Evolutionary conservation across 768 basidiomycete species (phyloP).

Genomic region (Peribolospora baueri): DNA sequence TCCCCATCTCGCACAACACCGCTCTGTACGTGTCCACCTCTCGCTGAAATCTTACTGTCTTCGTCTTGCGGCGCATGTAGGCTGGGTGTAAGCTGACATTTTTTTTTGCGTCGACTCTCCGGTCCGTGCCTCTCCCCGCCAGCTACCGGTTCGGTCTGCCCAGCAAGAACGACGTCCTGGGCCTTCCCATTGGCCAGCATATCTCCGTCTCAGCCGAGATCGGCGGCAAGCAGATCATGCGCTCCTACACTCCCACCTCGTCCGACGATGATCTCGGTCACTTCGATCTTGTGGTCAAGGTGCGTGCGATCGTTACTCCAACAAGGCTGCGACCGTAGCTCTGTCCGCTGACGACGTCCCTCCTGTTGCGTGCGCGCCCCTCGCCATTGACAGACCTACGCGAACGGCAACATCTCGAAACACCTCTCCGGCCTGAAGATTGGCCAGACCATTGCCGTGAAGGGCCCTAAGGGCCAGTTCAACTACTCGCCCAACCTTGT

Average conservation of each 20-base stretch:
- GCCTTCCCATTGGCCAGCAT: constrained; percentile 90
- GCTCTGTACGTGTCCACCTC: constrained; percentile 39
- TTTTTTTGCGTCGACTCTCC: neutral
- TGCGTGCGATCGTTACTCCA: constrained; percentile 16
- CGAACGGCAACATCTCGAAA: constrained; percentile 88
- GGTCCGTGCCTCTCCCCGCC: constrained; percentile 1
- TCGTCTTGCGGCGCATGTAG: too few species aligned
- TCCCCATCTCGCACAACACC: constrained; percentile 74
- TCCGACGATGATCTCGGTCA: constrained; percentile 76
- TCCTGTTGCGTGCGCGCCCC: neutral
- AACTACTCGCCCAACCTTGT: constrained; percentile 48
- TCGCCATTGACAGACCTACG: constrained; percentile 44
- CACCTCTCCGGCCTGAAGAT: constrained; percentile 57
- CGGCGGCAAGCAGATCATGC: constrained; percentile 63
- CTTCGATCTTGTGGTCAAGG: constrained; percentile 96
- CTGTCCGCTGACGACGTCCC: neutral
- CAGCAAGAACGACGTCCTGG: constrained; percentile 46
- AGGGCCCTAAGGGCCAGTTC: constrained; percentile 93
- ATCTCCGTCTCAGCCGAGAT: constrained; percentile 76
- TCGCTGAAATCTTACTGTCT: too few species aligned
- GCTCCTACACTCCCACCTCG: constrained; percentile 88
- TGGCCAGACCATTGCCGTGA: constrained; percentile 68
- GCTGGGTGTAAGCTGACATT: too few species aligned
- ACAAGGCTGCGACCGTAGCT: too few species aligned
- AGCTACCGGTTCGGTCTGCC: constrained; percentile 86